Evolutionary conservation across 768 basidiomycete species (phyloP), one percentile per base, ranked within the genome.

Genomic region (Kondoa subrosea): DNA sequence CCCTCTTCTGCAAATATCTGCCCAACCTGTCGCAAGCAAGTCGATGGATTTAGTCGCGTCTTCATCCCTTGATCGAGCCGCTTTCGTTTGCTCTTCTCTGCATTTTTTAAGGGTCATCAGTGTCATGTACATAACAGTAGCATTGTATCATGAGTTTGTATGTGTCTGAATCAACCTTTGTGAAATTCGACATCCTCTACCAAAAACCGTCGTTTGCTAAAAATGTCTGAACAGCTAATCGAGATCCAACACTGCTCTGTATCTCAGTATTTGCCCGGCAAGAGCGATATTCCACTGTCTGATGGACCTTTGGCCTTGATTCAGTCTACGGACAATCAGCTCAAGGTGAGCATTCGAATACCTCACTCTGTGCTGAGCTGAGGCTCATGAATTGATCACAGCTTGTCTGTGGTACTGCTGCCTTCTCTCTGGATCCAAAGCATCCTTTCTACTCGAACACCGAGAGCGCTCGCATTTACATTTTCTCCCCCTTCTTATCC

Each of bases 11-110:
- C 61, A 17, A 63, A 27, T 33, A 3, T 3, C 8, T 63, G 61
- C n/a, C 61, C 61, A 32, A 63, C 61, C 4, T 63, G 61, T 32
- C 30, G 61, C n/a, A 63, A 63, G 61, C 15, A 27, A 21, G 61
- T 63, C 3, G 33, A 32, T 3, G 61, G 61, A 3, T 63, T 31
- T 25, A 12, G 12, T 4, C 30, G 58, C 25, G 14, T 59, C 29
- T 31, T 31, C 58, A 59, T 31, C 58, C 58, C 58, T 8, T 59
- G 21, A 25, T 12, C 58, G 4, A 56, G 56, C 56, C 25, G 56
- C 15, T 56, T 25, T 56, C 25, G 56, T 56, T 56, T 56, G 56
- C 56, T 56, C 15, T 56, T n/a, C n/a, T n/a, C n/a, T n/a, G n/a
- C n/a, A n/a, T n/a, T n/a, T n/a, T n/a, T n/a, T n/a, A n/a, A n/a